Conservation (phyloP, 495 filamentous ascomycete species). For the Daldinia caldariorum region DNA sequence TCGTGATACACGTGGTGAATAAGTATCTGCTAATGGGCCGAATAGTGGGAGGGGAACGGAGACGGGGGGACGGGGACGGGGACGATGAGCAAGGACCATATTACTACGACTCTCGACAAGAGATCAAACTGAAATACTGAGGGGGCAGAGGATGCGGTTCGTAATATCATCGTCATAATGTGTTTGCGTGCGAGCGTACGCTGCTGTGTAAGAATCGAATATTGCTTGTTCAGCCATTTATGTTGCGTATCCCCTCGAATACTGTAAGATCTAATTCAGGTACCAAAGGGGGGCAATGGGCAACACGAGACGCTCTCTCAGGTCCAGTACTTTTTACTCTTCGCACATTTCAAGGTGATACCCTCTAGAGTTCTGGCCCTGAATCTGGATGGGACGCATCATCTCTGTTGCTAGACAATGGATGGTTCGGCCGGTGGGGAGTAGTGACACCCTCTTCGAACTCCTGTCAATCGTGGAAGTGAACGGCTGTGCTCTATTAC, state of each 20-base stretch:
- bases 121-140: neutral
- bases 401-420: constrained; percentile 12
- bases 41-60: neutral
- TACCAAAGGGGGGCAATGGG: neutral
- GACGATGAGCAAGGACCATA: neutral
- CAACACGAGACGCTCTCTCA: neutral
- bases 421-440: constrained; percentile 14
- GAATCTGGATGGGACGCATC: constrained; percentile 3
- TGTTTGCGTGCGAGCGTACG: constrained; percentile 19
- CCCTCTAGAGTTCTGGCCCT: constrained; percentile 24
- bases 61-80: no score
- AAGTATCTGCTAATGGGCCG: neutral
- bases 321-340: constrained; percentile 4
- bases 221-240: neutral
- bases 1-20: constrained; percentile 7
- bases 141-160: neutral
- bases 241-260: neutral
- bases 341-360: constrained; percentile 16
- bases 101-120: neutral
- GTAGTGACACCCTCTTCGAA: constrained; percentile 21
- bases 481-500: constrained; percentile 20
- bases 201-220: constrained; percentile 15
- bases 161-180: constrained; percentile 13
- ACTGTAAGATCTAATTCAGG: constrained; percentile 5
- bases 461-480: constrained; percentile 20